Conservation (phyloP, 129 eudicot genomes). For the Helianthus tuberosus region DNA sequence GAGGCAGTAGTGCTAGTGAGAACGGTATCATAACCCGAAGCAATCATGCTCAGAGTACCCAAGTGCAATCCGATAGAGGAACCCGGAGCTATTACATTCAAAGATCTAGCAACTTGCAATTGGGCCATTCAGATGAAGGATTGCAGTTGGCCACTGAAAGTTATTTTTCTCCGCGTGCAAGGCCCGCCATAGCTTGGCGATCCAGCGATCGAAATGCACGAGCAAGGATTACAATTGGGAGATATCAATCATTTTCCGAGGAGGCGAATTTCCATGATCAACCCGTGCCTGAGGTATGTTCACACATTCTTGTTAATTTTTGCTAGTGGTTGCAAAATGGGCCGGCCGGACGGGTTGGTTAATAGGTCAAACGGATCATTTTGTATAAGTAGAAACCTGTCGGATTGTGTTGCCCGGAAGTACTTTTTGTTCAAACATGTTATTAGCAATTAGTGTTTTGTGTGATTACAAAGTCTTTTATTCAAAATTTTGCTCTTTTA, state of each 20-base stretch:
- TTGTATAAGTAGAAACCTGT: not conserved
- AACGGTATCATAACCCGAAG: slow-evolving; percentile 35
- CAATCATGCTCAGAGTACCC: slow-evolving; percentile 26
- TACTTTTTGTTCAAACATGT: not conserved
- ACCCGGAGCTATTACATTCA: slow-evolving; percentile 43
- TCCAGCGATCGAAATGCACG: slow-evolving; percentile 50
- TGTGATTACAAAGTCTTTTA: no score
- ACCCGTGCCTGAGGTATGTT: slow-evolving; percentile 50
- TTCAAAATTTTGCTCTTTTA: no score
- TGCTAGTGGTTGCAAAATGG: not conserved
- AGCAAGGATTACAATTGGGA: slow-evolving; percentile 40
- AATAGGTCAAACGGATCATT: not conserved
- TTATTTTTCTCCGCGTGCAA: slow-evolving; percentile 44
- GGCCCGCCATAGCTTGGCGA: slow-evolving; percentile 40
- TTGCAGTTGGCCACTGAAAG: slow-evolving; percentile 34
- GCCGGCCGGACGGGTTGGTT: not conserved
- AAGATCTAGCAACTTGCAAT: slow-evolving; percentile 47
- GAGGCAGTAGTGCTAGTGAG: slow-evolving; percentile 40
- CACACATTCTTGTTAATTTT: not conserved
- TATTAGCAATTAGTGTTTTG: not conserved
- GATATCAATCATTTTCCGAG: slow-evolving; percentile 40
- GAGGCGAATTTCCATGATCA: slow-evolving; percentile 40
- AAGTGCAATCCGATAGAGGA: slow-evolving; percentile 44
- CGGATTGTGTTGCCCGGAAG: not conserved
- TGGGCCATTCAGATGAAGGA: slow-evolving; percentile 48